phyloP scores from a whole-genome alignment of 805 yeast genomes.

The Soucietia sequanensis region DNA sequence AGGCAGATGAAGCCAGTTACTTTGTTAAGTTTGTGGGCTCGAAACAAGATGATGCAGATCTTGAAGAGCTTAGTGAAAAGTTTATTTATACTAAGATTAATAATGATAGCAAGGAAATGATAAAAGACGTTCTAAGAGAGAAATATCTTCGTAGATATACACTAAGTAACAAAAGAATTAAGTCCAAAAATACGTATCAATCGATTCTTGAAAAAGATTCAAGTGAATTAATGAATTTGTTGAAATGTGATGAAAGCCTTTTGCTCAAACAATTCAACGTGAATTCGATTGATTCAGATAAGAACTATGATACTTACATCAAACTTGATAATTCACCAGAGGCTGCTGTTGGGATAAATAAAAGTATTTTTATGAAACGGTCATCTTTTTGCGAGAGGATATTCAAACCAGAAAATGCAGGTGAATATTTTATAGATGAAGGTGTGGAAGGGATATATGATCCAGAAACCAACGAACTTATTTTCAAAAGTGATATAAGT shows the following conservation, averaged over 20 bases:
- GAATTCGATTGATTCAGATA: constrained; percentile 10
- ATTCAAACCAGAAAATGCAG: constrained; percentile 15
- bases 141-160: constrained; percentile 15
- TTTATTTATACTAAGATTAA: neutral
- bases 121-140: constrained; percentile 18
- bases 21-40: constrained; percentile 12
- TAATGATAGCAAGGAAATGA: constrained; percentile 6
- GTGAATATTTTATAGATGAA: constrained; percentile 22
- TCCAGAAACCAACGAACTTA: constrained; percentile 9
- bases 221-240: constrained; percentile 5
- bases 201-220: constrained; percentile 4
- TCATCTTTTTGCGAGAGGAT: constrained; percentile 26
- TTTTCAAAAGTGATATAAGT: constrained; percentile 21
- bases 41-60: constrained; percentile 12
- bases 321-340: constrained; percentile 20
- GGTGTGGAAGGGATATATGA: constrained; percentile 23
- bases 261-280: constrained; percentile 1
- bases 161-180: constrained; percentile 9
- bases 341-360: constrained; percentile 34
- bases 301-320: constrained; percentile 38
- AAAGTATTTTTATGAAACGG: constrained; percentile 27
- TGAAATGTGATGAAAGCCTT: constrained; percentile 1
- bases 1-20: neutral
- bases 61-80: constrained; percentile 4
- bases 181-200: constrained; percentile 15